Evolutionary conservation across 2,329 filamentous ascomycete genomes (phyloP).

Genomic region (Penicillium sp.): DNA sequence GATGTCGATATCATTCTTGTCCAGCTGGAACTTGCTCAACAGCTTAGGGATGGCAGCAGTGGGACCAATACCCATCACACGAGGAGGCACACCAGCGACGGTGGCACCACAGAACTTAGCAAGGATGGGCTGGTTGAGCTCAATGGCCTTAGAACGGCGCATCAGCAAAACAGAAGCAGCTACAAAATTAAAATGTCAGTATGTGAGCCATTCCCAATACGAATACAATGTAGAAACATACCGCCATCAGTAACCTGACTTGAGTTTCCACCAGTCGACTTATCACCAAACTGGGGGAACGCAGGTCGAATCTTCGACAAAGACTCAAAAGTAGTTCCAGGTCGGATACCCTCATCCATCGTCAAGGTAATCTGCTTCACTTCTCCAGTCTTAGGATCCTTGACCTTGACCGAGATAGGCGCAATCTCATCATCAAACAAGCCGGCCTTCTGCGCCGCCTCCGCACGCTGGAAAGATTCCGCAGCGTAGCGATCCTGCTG

Average conservation of each 20-base stretch:
- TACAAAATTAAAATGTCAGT: conserved; percentile 27
- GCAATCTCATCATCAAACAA: conserved; percentile 94
- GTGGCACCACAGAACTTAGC: conserved; percentile 94
- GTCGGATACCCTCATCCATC: conserved; percentile 86
- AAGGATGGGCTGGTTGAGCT: conserved; percentile 85
- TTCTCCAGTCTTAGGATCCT: conserved; percentile 80
- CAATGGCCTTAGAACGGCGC: conserved; percentile 86
- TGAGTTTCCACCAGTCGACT: conserved; percentile 88
- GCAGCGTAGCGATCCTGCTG: conserved; percentile 82
- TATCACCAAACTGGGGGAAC: conserved; percentile 85
- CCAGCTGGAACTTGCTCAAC: conserved; percentile 73
- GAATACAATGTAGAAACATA: conserved; percentile 36
- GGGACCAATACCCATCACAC: conserved; percentile 87
- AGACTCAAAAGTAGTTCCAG: conserved; percentile 81
- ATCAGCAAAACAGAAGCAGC: conserved; percentile 87
- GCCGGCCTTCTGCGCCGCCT: conserved; percentile 85
- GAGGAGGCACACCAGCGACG: conserved; percentile 82
- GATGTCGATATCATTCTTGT: conserved; percentile 80
- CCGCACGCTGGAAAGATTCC: conserved; percentile 83
- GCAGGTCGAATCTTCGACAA: conserved; percentile 84
- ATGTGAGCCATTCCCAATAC: background rate
- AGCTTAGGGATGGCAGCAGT: conserved; percentile 73
- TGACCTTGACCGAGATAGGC: conserved; percentile 78
- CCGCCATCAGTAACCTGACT: conserved; percentile 92
- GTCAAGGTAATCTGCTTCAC: conserved; percentile 75